Evolutionary conservation across 2,329 filamentous ascomycete species (phyloP), one percentile per base, ranked within the genome.

Genomic region (Hymenoscyphus linearis): DNA sequence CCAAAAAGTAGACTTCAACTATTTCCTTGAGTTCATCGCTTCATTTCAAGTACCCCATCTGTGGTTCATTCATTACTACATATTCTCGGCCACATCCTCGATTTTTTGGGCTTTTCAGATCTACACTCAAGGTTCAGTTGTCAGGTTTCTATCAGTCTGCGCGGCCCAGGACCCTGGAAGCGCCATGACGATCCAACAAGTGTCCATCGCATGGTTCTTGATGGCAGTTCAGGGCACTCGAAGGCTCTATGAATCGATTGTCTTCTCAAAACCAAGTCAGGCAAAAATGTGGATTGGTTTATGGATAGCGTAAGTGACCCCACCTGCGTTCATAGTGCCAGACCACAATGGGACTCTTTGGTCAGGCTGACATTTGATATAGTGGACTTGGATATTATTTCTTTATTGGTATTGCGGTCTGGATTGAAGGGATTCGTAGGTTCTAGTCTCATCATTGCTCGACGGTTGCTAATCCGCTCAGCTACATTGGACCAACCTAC

Each of bases 21-120:
- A 16, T 14, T 12, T 67, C 4, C 47, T 71, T 18, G 55, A 67
- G 44, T 62, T 57, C n/a, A 22, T 71, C 55, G 65, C 62, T 25
- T 68, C 64, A 12, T 58, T 70, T 44, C 65, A 71, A 78, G 88
- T 97, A 37, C 92, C 93, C 25, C 95, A 98, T 76, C 83, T 83
- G 64, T 98, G 90, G 86, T 98, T 98, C 74, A 82, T 81, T 52
- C 89, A 95, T 68, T 98, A 96, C 76, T 98, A 99, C 74, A 71
- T 89, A 58, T 73, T 86, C 37, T 93, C 90, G 3, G 76, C 92
- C 4, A 71, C 78, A 1, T 86, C 84, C 62, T 93, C 90, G 0
- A 69, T 85, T 4, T 89, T 93, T 73, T 97, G 93, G 91, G 83
- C 80, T 0, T 74, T 76, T 66, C 87, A 93, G 73, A 82, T 89